Conservation (phyloP, 2,329 filamentous ascomycete genomes). For the Colletotrichum ledebouriae region DNA sequence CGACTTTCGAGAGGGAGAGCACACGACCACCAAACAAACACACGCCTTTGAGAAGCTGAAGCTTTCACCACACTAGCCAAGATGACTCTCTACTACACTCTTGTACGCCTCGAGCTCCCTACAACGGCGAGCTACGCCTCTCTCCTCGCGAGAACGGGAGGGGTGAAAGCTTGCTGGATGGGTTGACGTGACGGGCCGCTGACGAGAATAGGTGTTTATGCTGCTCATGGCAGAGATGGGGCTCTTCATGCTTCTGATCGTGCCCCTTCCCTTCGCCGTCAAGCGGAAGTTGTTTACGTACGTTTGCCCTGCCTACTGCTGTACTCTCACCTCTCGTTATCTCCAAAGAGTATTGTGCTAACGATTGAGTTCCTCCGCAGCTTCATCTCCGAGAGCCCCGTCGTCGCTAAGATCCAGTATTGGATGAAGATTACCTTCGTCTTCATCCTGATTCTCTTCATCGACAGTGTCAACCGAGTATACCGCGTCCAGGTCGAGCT, state of each 20-base stretch:
- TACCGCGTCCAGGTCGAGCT: constrained; percentile 91
- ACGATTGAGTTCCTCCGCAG: constrained; percentile 55
- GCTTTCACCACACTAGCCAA: constrained; percentile 48
- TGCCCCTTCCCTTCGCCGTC: constrained; percentile 89
- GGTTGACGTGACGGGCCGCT: constrained; percentile 1
- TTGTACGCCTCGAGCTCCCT: constrained; percentile 55
- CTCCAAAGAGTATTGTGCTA: constrained; percentile 15
- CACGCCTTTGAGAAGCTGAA: constrained; percentile 18
- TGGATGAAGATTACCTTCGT: constrained; percentile 99
- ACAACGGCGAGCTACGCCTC: background rate
- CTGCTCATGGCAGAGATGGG: constrained; percentile 87
- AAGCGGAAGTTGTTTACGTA: constrained; percentile 87
- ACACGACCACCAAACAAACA: constrained; percentile 29
- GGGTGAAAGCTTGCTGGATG: constrained; percentile 2
- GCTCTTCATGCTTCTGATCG: constrained; percentile 82
- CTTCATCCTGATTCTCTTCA: constrained; percentile 97
- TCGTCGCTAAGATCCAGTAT: constrained; percentile 94
- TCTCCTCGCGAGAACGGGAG: constrained; percentile 13
- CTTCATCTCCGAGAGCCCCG: constrained; percentile 91
- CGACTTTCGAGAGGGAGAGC: constrained; percentile 16
- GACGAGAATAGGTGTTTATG: constrained; percentile 77
- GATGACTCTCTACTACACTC: constrained; percentile 71
- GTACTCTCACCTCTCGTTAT: background rate
- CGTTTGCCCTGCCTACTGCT: constrained; percentile 46
- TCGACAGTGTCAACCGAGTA: constrained; percentile 92